Conservation (phyloP, 2,329 filamentous ascomycete species). For the Aspergillus cejpii region DNA sequence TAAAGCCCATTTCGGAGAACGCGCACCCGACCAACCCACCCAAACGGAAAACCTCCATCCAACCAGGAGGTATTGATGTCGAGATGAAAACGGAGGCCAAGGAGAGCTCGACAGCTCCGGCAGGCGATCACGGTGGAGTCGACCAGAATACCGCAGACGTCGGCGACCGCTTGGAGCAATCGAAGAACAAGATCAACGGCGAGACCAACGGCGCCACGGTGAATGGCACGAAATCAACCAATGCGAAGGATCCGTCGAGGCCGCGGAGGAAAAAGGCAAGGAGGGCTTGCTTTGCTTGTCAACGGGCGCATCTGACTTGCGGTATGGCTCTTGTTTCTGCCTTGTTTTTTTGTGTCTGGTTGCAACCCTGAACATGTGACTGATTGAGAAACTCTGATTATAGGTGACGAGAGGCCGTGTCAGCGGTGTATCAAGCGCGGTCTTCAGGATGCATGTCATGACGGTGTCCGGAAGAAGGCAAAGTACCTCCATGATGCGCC, state of each 20-base stretch:
- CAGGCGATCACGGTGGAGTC: slow-evolving; percentile 33
- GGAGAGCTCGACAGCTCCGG: slow-evolving; percentile 30
- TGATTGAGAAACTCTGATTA: slow-evolving; percentile 24
- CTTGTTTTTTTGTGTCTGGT: slow-evolving; percentile 7
- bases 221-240: slow-evolving; percentile 57
- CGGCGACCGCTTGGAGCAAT: slow-evolving; percentile 32
- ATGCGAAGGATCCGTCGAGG: slow-evolving; percentile 80
- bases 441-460: slow-evolving; percentile 83
- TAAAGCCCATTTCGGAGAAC: background rate
- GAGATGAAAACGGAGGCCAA: slow-evolving; percentile 30
- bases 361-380: slow-evolving; percentile 10
- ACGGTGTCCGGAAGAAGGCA: slow-evolving; percentile 95
- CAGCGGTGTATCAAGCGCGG: slow-evolving; percentile 90
- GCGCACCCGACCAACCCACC: background rate
- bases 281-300: slow-evolving; percentile 91
- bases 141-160: slow-evolving; percentile 36
- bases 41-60: background rate
- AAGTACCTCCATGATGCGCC: slow-evolving; percentile 98
- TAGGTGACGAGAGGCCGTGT: slow-evolving; percentile 93
- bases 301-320: slow-evolving; percentile 94
- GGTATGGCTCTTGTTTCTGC: slow-evolving; percentile 65
- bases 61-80: slow-evolving; percentile 19
- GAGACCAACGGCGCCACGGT: slow-evolving; percentile 48
- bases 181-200: slow-evolving; percentile 41
- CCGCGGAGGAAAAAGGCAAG: slow-evolving; percentile 93